Evolutionary conservation across 1,139 yeast species (phyloP).

Genomic region (Zygosaccharomyces sapae): DNA sequence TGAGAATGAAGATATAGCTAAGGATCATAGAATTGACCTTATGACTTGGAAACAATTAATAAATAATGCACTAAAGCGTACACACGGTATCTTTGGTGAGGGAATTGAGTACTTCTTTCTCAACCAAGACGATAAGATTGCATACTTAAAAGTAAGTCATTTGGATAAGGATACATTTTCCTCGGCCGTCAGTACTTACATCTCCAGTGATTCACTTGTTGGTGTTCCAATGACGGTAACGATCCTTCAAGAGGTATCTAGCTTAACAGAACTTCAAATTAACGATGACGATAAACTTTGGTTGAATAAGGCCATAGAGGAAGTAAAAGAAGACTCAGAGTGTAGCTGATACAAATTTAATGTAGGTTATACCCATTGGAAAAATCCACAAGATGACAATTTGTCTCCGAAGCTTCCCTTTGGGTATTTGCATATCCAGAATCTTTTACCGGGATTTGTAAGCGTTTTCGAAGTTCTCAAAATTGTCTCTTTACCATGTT

Average conservation of each 20-base stretch:
- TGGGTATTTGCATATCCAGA: constrained; percentile 54
- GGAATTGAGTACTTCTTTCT: constrained; percentile 36
- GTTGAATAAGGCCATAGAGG: constrained; percentile 27
- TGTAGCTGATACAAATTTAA: neutral
- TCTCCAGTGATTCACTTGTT: constrained; percentile 28
- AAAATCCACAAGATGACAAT: constrained; percentile 39
- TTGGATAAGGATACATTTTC: constrained; percentile 32
- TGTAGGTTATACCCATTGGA: constrained; percentile 36
- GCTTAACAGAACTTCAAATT: constrained; percentile 16
- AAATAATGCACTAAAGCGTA: constrained; percentile 33
- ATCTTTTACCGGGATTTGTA: constrained; percentile 49
- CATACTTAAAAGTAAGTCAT: constrained; percentile 30
- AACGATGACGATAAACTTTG: constrained; percentile 29
- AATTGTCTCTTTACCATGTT: constrained; percentile 48
- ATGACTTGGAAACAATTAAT: constrained; percentile 40
- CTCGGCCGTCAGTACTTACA: constrained; percentile 34
- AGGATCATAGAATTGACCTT: constrained; percentile 29
- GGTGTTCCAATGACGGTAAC: constrained; percentile 26
- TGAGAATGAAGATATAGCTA: constrained; percentile 20
- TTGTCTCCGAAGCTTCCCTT: constrained; percentile 31
- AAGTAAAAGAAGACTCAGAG: constrained; percentile 18
- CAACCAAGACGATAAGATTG: constrained; percentile 22
- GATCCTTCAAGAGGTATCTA: constrained; percentile 21
- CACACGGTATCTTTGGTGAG: constrained; percentile 41
- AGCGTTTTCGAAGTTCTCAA: constrained; percentile 47